phyloP scores from a whole-genome alignment of 768 basidiomycete genomes.

The Cytidiella melzeri region DNA sequence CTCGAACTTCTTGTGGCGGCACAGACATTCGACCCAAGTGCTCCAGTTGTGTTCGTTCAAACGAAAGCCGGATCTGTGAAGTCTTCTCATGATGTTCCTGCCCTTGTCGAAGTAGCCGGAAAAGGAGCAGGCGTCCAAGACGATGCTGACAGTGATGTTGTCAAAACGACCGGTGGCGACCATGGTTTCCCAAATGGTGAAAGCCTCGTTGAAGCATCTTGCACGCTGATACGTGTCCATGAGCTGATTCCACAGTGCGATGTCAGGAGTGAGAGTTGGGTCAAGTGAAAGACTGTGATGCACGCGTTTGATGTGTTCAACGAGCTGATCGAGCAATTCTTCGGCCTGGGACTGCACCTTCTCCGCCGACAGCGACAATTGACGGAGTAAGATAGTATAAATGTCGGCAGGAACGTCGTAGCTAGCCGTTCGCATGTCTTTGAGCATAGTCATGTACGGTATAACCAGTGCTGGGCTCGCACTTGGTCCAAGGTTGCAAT shows the following conservation, averaged over 20 bases:
- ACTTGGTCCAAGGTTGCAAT: constrained; percentile 35
- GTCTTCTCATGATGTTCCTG: constrained; percentile 8
- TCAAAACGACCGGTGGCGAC: constrained; percentile 52
- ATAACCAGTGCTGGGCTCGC: constrained; percentile 39
- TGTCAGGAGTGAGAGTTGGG: constrained; percentile 66
- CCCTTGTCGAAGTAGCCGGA: constrained; percentile 25
- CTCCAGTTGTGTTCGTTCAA: constrained; percentile 74
- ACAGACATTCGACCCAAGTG: constrained; percentile 81
- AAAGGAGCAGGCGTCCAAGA: constrained; percentile 79
- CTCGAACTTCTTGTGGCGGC: constrained; percentile 56
- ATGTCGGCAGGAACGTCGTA: constrained; percentile 49
- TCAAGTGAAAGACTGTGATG: constrained; percentile 80
- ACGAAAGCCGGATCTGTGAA: constrained; percentile 40
- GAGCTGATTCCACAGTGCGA: constrained; percentile 69
- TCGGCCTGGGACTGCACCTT: constrained; percentile 16
- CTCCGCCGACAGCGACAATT: constrained; percentile 41
- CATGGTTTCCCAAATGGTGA: constrained; percentile 76
- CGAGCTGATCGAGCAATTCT: constrained; percentile 30
- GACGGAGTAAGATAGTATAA: constrained; percentile 63
- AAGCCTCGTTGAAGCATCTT: constrained; percentile 63
- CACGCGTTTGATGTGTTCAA: constrained; percentile 50
- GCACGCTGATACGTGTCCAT: constrained; percentile 88
- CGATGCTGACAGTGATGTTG: constrained; percentile 68
- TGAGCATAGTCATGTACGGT: constrained; percentile 45
- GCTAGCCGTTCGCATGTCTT: constrained; percentile 71